phyloP scores from a whole-genome alignment of 2,329 filamentous ascomycete genomes.

The Hypoxylon sp. region DNA sequence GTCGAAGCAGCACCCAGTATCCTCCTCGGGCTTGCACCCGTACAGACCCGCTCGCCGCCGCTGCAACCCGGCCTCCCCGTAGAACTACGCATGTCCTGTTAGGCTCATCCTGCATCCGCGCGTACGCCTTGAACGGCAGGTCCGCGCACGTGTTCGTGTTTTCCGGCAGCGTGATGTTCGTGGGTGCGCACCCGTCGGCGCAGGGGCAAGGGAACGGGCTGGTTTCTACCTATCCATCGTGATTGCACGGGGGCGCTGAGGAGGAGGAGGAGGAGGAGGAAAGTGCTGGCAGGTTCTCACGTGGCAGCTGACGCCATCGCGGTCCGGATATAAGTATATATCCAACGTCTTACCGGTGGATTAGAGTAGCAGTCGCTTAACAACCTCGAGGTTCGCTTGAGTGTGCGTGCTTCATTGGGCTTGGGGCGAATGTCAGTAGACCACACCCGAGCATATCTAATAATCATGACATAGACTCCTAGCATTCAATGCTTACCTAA shows the following conservation, averaged over 20 bases:
- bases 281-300: not conserved
- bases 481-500: not conserved
- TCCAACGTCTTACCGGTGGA: not conserved
- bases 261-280: not conserved
- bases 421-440: not conserved
- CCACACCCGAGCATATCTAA: not conserved
- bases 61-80: not conserved
- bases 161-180: not conserved
- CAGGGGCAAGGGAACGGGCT: not conserved
- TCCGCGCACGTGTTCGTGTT: not conserved
- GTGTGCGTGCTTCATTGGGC: not conserved
- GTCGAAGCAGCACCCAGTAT: not conserved
- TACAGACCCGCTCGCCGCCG: not conserved
- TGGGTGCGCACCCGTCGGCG: not conserved
- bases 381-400: too few species aligned
- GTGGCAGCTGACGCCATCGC: not conserved
- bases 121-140: not conserved
- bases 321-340: not conserved
- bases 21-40: not conserved
- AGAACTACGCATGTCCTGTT: not conserved
- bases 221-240: not conserved
- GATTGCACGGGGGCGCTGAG: not conserved
- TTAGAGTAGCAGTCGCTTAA: not conserved
- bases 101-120: not conserved
- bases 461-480: not conserved